Evolutionary conservation across 805 yeast genomes (phyloP).

Genomic region (Kazachstania martiniae): DNA sequence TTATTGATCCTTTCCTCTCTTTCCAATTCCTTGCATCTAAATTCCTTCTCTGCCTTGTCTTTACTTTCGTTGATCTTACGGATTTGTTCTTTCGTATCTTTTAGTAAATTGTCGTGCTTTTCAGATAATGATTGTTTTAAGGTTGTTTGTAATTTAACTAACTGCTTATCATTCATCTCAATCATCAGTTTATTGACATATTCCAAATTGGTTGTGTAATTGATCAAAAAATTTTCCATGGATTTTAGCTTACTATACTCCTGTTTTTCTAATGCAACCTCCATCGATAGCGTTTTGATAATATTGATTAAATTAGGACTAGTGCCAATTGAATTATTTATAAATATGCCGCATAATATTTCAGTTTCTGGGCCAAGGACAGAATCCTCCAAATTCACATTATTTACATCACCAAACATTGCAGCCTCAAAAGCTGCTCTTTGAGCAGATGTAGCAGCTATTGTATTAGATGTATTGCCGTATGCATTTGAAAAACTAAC

Average conservation of each 20-base stretch:
- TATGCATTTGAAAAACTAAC: slow-evolving; percentile 1
- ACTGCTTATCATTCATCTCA: slow-evolving; percentile 23
- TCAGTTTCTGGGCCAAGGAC: slow-evolving; percentile 38
- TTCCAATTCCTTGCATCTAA: slow-evolving; percentile 6
- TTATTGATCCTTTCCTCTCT: slow-evolving; percentile 11
- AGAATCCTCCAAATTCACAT: slow-evolving; percentile 38
- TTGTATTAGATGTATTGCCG: neutral
- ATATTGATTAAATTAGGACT: slow-evolving; percentile 45
- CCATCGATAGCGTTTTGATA: slow-evolving; percentile 42
- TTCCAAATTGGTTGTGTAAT: slow-evolving; percentile 32
- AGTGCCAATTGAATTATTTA: slow-evolving; percentile 49
- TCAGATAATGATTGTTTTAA: slow-evolving; percentile 19
- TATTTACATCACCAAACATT: slow-evolving; percentile 49
- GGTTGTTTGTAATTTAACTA: slow-evolving; percentile 21
- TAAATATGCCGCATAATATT: slow-evolving; percentile 44
- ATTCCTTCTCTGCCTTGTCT: slow-evolving; percentile 5
- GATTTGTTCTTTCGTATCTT: slow-evolving; percentile 15
- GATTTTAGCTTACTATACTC: slow-evolving; percentile 47
- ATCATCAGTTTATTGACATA: slow-evolving; percentile 22
- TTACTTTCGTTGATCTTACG: slow-evolving; percentile 11
- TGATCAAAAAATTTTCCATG: slow-evolving; percentile 42
- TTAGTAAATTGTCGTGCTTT: slow-evolving; percentile 16
- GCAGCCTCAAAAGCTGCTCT: slow-evolving; percentile 43
- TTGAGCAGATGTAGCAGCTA: slow-evolving; percentile 12
- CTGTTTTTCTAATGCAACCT: slow-evolving; percentile 46